A percentile compares a stretch with the other conserved stretches of the same genome.
These are phyloP conservation scores for Lanmaoa rubissima DNA, from an alignment of 768 basidiomycete genomes.

Conservation along the genomic window DNA sequence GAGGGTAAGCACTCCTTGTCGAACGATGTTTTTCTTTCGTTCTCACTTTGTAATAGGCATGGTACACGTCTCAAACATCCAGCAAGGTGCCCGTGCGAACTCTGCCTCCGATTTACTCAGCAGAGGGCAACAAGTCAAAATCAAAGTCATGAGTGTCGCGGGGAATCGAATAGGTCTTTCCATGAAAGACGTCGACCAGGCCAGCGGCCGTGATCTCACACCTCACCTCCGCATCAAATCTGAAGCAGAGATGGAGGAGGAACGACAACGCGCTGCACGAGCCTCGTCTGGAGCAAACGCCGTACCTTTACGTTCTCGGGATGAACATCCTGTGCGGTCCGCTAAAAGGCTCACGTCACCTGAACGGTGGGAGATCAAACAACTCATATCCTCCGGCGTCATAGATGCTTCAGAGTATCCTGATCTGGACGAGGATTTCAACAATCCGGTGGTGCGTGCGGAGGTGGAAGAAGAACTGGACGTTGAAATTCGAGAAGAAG, in stretches of 20 bases:
- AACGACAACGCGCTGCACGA: slow-evolving; percentile 57
- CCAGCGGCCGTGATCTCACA: slow-evolving; percentile 84
- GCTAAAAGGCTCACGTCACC: slow-evolving; percentile 93
- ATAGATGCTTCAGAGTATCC: slow-evolving; percentile 93
- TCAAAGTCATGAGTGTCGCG: slow-evolving; percentile 94
- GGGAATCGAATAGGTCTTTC: slow-evolving; percentile 81
- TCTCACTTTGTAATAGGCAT: slow-evolving; percentile 59
- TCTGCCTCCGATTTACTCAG: slow-evolving; percentile 84
- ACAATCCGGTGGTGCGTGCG: slow-evolving; percentile 69
- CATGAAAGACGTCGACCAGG: slow-evolving; percentile 98
- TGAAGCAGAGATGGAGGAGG: slow-evolving; percentile 90
- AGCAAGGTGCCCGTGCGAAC: slow-evolving; percentile 79
- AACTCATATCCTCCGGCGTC: slow-evolving; percentile 93
- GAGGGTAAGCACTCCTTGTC: slow-evolving; percentile 66
- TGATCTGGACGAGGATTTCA: slow-evolving; percentile 84
- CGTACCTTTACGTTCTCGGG: slow-evolving; percentile 66
- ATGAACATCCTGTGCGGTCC: slow-evolving; percentile 55
- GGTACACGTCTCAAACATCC: slow-evolving; percentile 95
- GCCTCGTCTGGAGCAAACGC: slow-evolving; percentile 84
- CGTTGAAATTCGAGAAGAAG: slow-evolving; percentile 95
- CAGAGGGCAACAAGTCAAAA: slow-evolving; percentile 83
- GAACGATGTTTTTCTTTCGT: background rate
- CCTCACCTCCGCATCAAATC: slow-evolving; percentile 94
- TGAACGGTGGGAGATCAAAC: slow-evolving; percentile 99
- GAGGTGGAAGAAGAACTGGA: slow-evolving; percentile 97